These are phyloP conservation scores for Marchantia paleacea DNA, from an alignment of 225 moss, liverwort and hornwort species.

Conservation along the genomic window DNA sequence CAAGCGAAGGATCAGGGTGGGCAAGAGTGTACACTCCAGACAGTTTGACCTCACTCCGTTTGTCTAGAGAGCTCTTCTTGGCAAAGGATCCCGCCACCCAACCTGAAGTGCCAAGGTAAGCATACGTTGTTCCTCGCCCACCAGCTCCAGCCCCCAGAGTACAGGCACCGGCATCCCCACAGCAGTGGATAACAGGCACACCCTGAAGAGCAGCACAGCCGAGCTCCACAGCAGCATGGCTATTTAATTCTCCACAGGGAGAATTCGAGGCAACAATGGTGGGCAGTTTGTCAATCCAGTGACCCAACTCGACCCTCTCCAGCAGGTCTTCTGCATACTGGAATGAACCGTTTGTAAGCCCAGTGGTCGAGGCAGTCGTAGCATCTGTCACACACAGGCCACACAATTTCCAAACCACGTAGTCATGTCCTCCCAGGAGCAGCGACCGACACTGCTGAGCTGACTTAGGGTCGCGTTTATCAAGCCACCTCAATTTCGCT, in stretches of 20 bases:
- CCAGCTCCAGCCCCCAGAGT: constrained; percentile 94
- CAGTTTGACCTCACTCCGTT: constrained; percentile 39
- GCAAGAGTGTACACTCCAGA: constrained; percentile 77
- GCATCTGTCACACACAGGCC: constrained; percentile 64
- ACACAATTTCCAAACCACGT: constrained; percentile 88
- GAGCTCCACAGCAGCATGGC: constrained; percentile 61
- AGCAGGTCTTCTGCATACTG: constrained; percentile 84
- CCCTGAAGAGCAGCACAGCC: constrained; percentile 62
- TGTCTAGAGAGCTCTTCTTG: constrained; percentile 1
- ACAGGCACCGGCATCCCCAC: constrained; percentile 91
- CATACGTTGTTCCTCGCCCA: constrained; percentile 69
- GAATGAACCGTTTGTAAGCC: constrained; percentile 70
- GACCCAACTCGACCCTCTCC: constrained; percentile 61
- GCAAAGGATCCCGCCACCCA: constrained; percentile 91
- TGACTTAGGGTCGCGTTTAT: constrained; percentile 59
- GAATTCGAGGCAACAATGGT: constrained; percentile 52
- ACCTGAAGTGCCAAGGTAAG: constrained; percentile 94
- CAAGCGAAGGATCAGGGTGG: constrained; percentile 73
- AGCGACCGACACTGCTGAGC: constrained; percentile 50
- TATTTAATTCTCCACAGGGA: constrained; percentile 83
- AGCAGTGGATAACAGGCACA: constrained; percentile 81
- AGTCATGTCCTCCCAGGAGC: constrained; percentile 92
- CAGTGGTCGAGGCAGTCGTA: constrained; percentile 96
- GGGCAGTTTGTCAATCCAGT: constrained; percentile 84
- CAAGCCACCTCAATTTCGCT: constrained; percentile 93